phyloP scores from a whole-genome alignment of 352 stramenopile species.

The Phytophthora quininea region DNA sequence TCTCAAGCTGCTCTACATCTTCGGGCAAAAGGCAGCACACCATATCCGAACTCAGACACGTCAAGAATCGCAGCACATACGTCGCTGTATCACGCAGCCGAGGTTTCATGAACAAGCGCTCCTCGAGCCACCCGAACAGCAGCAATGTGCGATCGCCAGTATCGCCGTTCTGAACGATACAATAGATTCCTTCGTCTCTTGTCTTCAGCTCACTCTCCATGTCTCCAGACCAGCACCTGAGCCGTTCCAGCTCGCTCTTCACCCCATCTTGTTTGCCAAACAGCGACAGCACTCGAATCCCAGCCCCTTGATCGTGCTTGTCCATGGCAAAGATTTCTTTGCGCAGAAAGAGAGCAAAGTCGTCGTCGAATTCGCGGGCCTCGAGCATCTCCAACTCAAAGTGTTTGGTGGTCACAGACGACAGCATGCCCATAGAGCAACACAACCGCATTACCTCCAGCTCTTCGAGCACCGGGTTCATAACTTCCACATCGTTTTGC shows the following conservation, averaged over 20 bases:
- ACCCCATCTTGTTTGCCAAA: slow-evolving; percentile 72
- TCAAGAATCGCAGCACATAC: slow-evolving; percentile 74
- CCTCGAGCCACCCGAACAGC: slow-evolving; percentile 68
- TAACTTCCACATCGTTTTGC: slow-evolving; percentile 72
- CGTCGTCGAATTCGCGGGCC: slow-evolving; percentile 63
- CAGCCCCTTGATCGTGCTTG: slow-evolving; percentile 6
- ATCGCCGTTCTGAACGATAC: slow-evolving; percentile 13
- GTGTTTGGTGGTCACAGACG: slow-evolving; percentile 50
- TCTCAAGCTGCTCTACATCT: slow-evolving; percentile 41
- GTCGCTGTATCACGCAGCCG: slow-evolving; percentile 65
- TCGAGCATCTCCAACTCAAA: slow-evolving; percentile 64
- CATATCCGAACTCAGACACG: slow-evolving; percentile 52
- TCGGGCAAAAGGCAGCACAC: slow-evolving; percentile 52
- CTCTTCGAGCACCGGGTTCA: slow-evolving; percentile 75
- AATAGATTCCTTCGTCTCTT: slow-evolving; percentile 70
- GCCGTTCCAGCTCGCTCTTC: slow-evolving; percentile 39
- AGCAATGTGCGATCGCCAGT: slow-evolving; percentile 29
- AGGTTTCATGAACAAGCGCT: slow-evolving; percentile 44
- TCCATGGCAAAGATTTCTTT: slow-evolving; percentile 45
- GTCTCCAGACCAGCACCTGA: slow-evolving; percentile 51
- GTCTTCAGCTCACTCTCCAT: slow-evolving; percentile 42
- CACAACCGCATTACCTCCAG: slow-evolving; percentile 73
- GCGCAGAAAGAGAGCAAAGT: slow-evolving; percentile 65
- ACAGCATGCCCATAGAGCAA: slow-evolving; percentile 55
- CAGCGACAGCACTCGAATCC: slow-evolving; percentile 46